Evolutionary conservation across 1,139 yeast genomes (phyloP), one percentile per base, ranked within the genome.

Genomic region (Candida glucosophila): DNA sequence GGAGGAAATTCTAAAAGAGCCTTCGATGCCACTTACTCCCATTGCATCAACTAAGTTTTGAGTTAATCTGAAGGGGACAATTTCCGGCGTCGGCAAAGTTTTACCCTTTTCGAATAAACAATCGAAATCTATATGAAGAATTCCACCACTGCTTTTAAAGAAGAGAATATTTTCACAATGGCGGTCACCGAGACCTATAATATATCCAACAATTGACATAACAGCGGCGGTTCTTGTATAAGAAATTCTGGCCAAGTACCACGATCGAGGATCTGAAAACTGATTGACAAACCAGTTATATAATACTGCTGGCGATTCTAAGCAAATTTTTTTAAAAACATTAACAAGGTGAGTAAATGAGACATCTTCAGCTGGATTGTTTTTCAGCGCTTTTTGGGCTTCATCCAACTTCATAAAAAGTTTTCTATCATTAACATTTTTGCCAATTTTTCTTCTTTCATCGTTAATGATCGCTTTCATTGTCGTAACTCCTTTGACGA

Each of bases 131-230:
- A 92, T 96, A 49, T 92, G 99, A 35, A 92, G 57, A 0, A 86
- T 74, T 6, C 75, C 75, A 1, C 98, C 98, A 2, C 75, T 70
- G 22, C 67, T 70, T 38, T 79, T 77, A 43, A 79, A 72, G 25
- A 90, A 59, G 29, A 92, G 54, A 14, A 92, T 73, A 44, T 92
- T 92, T 45, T 92, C 98, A 42, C 95, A 82, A 47, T 92, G 99
- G 16, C 99, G 65, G 51, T 92, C 99, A 12, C 99, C 99, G 26
- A 92, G 65, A 5, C 95, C 92, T 23, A 80, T 63, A 30, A 90
- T 75, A 47, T 82, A 85, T 0, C 99, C 98, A 5, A 90, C 94
- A 62, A 92, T 86, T 0, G 97, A 88, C 98, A 92, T 92, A 1
- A 88, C 98, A 0, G 97, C 96, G 15, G 83, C 60, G 0, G 95